Evolutionary conservation across 257 asterid genomes (phyloP).

Genomic region (Echium plantagineum): DNA sequence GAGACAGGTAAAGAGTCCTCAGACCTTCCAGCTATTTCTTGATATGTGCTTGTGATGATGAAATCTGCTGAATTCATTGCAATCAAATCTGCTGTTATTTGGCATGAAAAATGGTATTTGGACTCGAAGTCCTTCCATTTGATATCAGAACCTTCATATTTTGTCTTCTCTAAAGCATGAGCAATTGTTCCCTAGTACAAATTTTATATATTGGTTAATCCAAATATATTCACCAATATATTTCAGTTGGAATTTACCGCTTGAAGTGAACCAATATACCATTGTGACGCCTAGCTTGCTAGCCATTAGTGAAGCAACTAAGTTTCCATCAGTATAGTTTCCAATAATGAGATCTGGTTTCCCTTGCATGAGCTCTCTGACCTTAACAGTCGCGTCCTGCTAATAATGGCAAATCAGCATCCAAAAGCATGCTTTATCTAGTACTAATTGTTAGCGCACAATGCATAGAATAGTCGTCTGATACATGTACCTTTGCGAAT

Average conservation of each 20-base stretch:
- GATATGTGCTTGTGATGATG: conserved; percentile 86
- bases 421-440: too few species aligned
- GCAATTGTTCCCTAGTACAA: conserved; percentile 72
- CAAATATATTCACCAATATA: background rate
- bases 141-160: conserved; percentile 84
- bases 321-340: conserved; percentile 84
- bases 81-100: conserved; percentile 81
- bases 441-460: background rate
- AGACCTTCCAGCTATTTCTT: conserved; percentile 94
- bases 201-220: conserved; percentile 7
- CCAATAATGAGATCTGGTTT: conserved; percentile 85
- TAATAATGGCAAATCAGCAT: background rate
- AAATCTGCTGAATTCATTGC: conserved; percentile 90
- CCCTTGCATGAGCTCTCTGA: conserved; percentile 70
- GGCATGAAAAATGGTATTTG: conserved; percentile 82
- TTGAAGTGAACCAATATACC: conserved; percentile 28
- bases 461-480: too few species aligned
- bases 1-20: background rate
- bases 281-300: conserved; percentile 74
- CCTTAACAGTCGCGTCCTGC: conserved; percentile 60
- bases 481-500: conserved; percentile 47
- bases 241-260: background rate
- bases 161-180: conserved; percentile 92
- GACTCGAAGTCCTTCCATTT: conserved; percentile 75
- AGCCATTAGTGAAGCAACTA: conserved; percentile 91